phyloP scores from a whole-genome alignment of 768 basidiomycete genomes.

The Kwoniella newhampshirensis region DNA sequence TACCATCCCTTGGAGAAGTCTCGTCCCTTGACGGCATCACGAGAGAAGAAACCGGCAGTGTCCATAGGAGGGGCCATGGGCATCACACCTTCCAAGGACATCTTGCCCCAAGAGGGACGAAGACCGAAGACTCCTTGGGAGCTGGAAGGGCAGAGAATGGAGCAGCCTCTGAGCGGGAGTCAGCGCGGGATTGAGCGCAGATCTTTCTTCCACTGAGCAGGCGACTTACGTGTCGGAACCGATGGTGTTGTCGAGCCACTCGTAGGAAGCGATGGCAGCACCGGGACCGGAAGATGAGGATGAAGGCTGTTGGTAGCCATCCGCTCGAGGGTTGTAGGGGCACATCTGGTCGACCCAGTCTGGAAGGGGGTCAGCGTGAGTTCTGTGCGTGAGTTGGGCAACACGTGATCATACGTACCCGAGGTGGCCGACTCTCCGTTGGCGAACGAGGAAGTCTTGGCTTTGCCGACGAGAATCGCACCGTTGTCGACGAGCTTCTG shows the following conservation, averaged over 20 bases:
- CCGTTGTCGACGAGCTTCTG: conserved; percentile 59
- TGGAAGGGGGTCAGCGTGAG: too few species aligned
- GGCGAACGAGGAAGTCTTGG: too few species aligned
- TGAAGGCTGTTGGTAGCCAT: conserved; percentile 38
- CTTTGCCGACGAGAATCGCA: conserved; percentile 61
- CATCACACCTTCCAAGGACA: conserved; percentile 33
- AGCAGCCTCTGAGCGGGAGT: too few species aligned
- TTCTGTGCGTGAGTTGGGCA: too few species aligned
- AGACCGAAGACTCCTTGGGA: conserved; percentile 32
- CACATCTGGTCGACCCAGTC: too few species aligned
- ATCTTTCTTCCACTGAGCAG: conserved; percentile 9
- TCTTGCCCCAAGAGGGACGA: conserved; percentile 33
- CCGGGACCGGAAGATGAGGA: conserved; percentile 43
- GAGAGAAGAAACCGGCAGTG: conserved; percentile 37
- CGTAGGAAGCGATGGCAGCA: conserved; percentile 43
- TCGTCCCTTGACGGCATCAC: conserved; percentile 29
- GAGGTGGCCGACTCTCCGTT: too few species aligned
- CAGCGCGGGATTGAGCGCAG: conserved; percentile 54
- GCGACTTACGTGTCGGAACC: conserved; percentile 54
- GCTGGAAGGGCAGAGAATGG: conserved; percentile 27
- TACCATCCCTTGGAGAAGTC: conserved; percentile 19
- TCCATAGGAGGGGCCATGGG: conserved; percentile 29
- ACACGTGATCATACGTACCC: too few species aligned
- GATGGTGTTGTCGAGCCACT: conserved; percentile 45
- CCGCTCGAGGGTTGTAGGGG: conserved; percentile 48